Percentiles rank a stretch among this genome's conserved stretches.
These are phyloP conservation scores for Pseudogymnoascus sp. DNA, from an alignment of 2,329 filamentous ascomycete species.

Conservation along the genomic window DNA sequence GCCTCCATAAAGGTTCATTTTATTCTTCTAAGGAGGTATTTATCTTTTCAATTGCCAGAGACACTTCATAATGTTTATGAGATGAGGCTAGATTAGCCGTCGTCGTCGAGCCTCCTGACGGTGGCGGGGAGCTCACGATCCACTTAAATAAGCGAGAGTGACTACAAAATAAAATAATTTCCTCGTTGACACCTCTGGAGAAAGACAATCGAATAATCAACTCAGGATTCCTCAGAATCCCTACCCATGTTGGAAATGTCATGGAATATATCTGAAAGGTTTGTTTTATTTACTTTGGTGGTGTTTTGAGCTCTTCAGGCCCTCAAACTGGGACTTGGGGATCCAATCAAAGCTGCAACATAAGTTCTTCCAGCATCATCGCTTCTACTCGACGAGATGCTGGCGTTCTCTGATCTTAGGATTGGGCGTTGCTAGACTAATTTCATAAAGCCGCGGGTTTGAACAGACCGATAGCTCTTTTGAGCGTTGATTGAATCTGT, in stretches of 20 bases:
- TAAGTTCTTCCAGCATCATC: slow-evolving; percentile 8
- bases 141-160: slow-evolving; percentile 9
- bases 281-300: neutral
- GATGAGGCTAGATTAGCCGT: neutral
- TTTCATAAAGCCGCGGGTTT: slow-evolving; percentile 10
- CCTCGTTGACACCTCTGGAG: neutral
- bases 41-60: neutral
- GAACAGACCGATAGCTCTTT: slow-evolving; percentile 8
- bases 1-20: neutral
- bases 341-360: slow-evolving; percentile 5
- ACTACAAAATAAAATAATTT: slow-evolving; percentile 6
- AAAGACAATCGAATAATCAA: neutral
- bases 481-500: slow-evolving; percentile 9
- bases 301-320: neutral
- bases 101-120: neutral
- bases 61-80: neutral
- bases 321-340: neutral
- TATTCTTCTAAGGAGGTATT: neutral
- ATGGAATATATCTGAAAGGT: neutral
- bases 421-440: slow-evolving; percentile 11
- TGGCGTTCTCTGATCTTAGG: slow-evolving; percentile 8
- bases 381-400: slow-evolving; percentile 7
- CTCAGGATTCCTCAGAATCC: neutral
- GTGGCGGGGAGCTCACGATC: neutral
- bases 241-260: neutral